phyloP scores from a whole-genome alignment of 768 basidiomycete species.

The Clavulina sp. region DNA sequence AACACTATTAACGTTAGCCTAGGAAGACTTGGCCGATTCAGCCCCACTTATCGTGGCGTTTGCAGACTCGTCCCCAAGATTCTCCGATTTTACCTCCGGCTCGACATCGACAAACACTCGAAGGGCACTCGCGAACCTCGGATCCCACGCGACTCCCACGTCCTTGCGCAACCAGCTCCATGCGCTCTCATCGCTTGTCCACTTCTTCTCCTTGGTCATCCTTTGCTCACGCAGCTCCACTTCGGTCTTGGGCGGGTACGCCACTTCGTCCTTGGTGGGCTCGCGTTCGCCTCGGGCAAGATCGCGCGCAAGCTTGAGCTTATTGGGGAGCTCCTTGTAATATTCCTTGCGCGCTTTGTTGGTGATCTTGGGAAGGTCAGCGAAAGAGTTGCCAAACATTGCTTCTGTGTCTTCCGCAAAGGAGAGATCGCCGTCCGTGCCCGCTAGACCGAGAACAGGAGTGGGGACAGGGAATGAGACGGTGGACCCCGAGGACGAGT shows the following conservation, averaged over 20 bases:
- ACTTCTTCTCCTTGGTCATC: slow-evolving; percentile 72
- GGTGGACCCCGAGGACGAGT: background rate
- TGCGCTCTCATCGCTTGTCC: slow-evolving; percentile 63
- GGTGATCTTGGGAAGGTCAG: slow-evolving; percentile 33
- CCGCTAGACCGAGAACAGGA: slow-evolving; percentile 2
- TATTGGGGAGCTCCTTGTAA: slow-evolving; percentile 49
- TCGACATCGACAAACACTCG: slow-evolving; percentile 37
- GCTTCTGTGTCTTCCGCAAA: slow-evolving; percentile 52
- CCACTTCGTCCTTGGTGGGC: slow-evolving; percentile 68
- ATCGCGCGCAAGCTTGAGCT: slow-evolving; percentile 54
- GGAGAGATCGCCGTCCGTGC: slow-evolving; percentile 42
- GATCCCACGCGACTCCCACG: slow-evolving; percentile 55
- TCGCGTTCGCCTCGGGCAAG: slow-evolving; percentile 59
- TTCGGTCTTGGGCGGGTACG: slow-evolving; percentile 69
- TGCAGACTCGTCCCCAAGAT: too few species aligned
- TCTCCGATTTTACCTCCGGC: too few species aligned
- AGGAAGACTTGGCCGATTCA: too few species aligned
- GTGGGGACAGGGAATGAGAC: slow-evolving; percentile 1
- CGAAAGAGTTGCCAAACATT: slow-evolving; percentile 48
- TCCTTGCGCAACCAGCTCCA: slow-evolving; percentile 62
- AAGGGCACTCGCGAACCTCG: slow-evolving; percentile 42
- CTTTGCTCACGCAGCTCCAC: slow-evolving; percentile 78
- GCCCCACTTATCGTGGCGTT: too few species aligned
- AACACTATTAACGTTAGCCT: too few species aligned
- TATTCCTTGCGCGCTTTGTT: slow-evolving; percentile 57